Evolutionary conservation across 2,329 filamentous ascomycete genomes (phyloP).

Genomic region (Aspergillus hiratsukae): DNA sequence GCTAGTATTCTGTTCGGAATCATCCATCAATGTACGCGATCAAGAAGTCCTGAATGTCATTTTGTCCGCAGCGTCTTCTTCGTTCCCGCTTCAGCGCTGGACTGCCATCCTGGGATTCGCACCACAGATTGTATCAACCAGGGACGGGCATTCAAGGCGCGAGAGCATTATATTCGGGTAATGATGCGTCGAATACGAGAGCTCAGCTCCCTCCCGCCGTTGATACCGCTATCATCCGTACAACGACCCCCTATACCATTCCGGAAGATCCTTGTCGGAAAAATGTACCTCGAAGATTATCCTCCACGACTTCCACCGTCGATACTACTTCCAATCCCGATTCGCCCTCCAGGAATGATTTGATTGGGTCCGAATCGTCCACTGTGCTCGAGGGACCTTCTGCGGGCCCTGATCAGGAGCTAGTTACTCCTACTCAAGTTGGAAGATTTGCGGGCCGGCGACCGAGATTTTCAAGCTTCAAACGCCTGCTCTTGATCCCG

Average conservation of each 20-base stretch:
- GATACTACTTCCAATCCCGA: neutral
- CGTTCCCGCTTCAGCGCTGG: constrained; percentile 26
- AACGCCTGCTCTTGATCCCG: neutral
- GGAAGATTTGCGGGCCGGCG: neutral
- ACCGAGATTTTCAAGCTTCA: neutral
- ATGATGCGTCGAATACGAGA: constrained; percentile 12
- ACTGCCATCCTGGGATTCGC: constrained; percentile 19
- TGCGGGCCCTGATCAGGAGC: neutral
- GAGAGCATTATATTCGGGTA: constrained; percentile 4
- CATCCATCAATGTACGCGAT: constrained; percentile 18
- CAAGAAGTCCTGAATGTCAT: constrained; percentile 33
- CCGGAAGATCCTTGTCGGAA: neutral
- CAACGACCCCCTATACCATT: neutral
- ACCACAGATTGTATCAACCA: constrained; percentile 19
- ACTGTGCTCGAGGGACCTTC: neutral
- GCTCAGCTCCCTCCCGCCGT: neutral
- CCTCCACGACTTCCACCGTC: neutral
- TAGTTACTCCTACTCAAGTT: neutral
- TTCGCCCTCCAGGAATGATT: neutral
- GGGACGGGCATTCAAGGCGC: constrained; percentile 5
- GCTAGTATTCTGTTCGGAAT: constrained; percentile 1
- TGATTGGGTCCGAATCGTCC: neutral
- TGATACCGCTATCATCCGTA: neutral
- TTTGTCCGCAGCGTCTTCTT: constrained; percentile 26
- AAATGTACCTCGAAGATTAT: neutral